Base-by-base conservation (phyloP, 495 filamentous ascomycete genomes). In the Penicillium salamii region DNA sequence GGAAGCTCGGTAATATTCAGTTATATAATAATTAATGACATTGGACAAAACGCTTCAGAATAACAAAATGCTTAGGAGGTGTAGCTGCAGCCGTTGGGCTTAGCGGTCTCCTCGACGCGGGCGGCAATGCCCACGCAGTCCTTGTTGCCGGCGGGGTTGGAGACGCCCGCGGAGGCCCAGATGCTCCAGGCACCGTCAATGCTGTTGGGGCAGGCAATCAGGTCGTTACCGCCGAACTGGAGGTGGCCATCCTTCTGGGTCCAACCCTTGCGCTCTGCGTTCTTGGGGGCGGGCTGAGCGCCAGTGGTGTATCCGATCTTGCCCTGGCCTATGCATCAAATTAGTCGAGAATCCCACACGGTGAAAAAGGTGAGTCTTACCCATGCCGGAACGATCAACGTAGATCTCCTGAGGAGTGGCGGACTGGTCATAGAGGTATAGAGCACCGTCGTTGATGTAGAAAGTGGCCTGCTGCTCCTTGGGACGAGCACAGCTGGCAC, bases 371-470 rank as follows among this genome's bases (percentile, higher is more conserved):
- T 37, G 14, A 1, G 24, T 8, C 55, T n/a, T 62, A 66, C 66
- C 66, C 76, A 80, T 80, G 55, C 76, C 77, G 34, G 77, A 80
- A 39, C 74, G 74, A 50, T 81, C 78, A 31, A 72, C 75, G 43
- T 60, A 76, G 47, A 79, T 53, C 59, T 75, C 62, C 61, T 80
- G 77, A n/a, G 67, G 55, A 35, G 63, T 62, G 17, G 60, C 66
- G 21, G 65, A 62, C 9, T 33, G 24, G 37, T 67, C 59, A 53
- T 73, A 78, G 35, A 81, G 73, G 54, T 55, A 72, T 23, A 81
- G 68, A 29, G 63, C 65, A 20, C 66, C 71, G 42, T 79, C 63
- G 17, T 70, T 44, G 49, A 80, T 64, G 59, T 68, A 73, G 62
- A 81, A 77, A 18, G 69, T 78, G 31, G 78, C 77, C 35, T 44